phyloP scores from a whole-genome alignment of 148 eudicot genomes.

The Cornus florida region DNA sequence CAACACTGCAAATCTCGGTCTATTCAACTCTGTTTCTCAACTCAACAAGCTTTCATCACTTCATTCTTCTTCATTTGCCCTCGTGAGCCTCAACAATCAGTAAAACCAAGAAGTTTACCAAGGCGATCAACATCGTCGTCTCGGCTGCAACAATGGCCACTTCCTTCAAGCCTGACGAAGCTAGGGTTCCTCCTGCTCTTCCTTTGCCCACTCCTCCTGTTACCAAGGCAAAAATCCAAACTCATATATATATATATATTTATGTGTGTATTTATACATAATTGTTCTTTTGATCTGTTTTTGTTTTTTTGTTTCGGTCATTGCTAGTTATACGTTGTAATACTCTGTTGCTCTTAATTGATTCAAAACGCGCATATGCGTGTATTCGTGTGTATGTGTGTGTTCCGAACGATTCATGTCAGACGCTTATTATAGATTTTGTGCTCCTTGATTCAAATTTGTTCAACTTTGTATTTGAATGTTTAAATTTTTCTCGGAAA shows the following conservation, averaged over 20 bases:
- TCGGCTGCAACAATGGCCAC: conserved; percentile 41
- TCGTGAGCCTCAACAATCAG: background rate
- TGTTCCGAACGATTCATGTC: background rate
- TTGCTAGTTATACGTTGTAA: background rate
- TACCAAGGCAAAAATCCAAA: conserved; percentile 40
- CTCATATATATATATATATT: background rate
- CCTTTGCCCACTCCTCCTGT: conserved; percentile 58
- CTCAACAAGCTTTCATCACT: background rate
- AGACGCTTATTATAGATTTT: no score
- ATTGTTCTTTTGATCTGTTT: background rate
- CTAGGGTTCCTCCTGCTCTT: conserved; percentile 78
- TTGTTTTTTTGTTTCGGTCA: background rate
- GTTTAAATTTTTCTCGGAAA: background rate
- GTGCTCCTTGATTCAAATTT: background rate
- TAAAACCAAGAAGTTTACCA: background rate
- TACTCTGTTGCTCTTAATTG: background rate
- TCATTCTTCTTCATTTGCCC: background rate
- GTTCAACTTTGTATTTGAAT: background rate
- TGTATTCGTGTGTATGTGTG: no score
- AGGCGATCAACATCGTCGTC: background rate
- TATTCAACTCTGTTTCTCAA: background rate
- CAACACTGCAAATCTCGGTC: background rate
- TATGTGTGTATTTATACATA: background rate
- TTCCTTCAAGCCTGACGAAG: conserved; percentile 53
- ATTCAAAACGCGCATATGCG: background rate